These are phyloP conservation scores for Bruguiera gymnorhiza DNA, from an alignment of 345 rosid genomes.

Conservation along the genomic window DNA sequence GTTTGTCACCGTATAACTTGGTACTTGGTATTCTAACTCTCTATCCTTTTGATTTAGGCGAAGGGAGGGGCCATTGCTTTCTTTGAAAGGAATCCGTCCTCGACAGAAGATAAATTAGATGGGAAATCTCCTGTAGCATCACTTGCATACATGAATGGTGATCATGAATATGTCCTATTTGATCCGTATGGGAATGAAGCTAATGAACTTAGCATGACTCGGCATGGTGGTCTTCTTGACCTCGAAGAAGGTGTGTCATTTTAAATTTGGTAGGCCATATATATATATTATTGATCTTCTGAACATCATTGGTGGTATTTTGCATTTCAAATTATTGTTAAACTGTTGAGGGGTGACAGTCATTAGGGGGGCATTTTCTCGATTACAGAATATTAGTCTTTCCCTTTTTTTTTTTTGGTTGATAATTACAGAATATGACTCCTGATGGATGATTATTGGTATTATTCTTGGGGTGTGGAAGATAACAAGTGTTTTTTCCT, in stretches of 20 bases:
- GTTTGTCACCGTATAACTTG: background rate
- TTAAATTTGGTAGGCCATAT: background rate
- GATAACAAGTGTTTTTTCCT: background rate
- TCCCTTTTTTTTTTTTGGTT: background rate
- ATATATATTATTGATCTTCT: background rate
- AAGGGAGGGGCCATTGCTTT: slow-evolving; percentile 67
- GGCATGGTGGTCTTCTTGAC: slow-evolving; percentile 26
- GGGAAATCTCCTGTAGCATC: slow-evolving; percentile 39
- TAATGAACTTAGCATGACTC: slow-evolving; percentile 41
- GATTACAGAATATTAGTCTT: too few species aligned
- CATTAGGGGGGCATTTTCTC: too few species aligned
- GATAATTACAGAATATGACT: too few species aligned
- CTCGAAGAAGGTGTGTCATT: slow-evolving; percentile 36
- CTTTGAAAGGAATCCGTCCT: slow-evolving; percentile 37
- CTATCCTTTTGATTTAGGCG: slow-evolving; percentile 49
- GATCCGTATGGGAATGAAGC: slow-evolving; percentile 59
- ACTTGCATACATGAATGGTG: slow-evolving; percentile 68
- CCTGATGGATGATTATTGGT: background rate
- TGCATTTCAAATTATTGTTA: background rate
- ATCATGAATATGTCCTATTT: slow-evolving; percentile 80
- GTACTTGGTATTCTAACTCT: slow-evolving; percentile 5
- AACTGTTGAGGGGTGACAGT: background rate
- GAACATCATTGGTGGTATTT: background rate
- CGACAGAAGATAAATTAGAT: slow-evolving; percentile 21
- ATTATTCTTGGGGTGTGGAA: background rate